These are phyloP conservation scores for Guillardia theta DNA, from an alignment of 78 protist species.

Conservation along the genomic window DNA sequence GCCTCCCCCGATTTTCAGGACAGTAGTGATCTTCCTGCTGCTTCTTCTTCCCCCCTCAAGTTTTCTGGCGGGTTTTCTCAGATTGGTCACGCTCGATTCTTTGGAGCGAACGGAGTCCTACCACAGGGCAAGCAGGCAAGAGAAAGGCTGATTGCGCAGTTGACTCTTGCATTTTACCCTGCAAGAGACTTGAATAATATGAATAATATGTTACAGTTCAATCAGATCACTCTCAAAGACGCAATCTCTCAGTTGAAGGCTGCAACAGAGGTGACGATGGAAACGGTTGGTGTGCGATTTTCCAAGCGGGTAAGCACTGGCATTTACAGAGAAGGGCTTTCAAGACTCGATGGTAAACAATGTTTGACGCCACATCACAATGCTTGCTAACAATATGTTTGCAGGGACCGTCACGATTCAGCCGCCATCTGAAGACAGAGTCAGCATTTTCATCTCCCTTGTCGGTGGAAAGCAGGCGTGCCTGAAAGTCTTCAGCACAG, in stretches of 20 bases:
- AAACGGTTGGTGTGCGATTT: background rate
- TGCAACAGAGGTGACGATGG: slow-evolving; percentile 1
- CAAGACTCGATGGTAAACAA: background rate
- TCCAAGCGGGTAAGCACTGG: background rate
- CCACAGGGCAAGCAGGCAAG: too few species aligned
- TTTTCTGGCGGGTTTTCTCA: too few species aligned
- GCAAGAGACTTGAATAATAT: too few species aligned
- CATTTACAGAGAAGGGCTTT: background rate
- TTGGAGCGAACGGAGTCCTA: too few species aligned
- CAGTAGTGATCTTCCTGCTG: too few species aligned
- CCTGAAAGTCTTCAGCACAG: background rate
- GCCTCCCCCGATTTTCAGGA: too few species aligned
- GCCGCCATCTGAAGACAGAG: background rate
- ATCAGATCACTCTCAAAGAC: background rate
- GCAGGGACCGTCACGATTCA: background rate
- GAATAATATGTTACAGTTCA: too few species aligned
- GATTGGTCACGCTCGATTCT: too few species aligned
- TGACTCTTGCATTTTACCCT: too few species aligned
- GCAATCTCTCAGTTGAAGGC: background rate
- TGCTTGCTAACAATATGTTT: background rate
- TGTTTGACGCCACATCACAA: background rate
- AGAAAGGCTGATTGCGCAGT: too few species aligned
- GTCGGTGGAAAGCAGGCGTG: background rate
- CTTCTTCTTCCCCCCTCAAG: too few species aligned
- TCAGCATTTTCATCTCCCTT: background rate